phyloP scores from a whole-genome alignment of 805 yeast genomes.

The Candida yuanshanica region DNA sequence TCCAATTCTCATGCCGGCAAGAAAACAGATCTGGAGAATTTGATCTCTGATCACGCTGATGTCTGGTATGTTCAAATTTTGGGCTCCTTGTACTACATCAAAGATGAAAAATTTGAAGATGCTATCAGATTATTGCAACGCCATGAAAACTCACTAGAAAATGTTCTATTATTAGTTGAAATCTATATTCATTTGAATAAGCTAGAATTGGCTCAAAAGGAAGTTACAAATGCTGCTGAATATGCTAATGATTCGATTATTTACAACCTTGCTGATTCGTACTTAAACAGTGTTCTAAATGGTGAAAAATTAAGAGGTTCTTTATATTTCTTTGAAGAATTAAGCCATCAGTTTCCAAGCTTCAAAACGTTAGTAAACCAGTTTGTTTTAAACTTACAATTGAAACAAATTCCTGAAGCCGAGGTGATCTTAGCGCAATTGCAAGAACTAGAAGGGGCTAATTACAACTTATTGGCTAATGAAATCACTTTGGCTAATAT shows the following conservation, averaged over 20 bases:
- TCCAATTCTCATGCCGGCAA: not conserved
- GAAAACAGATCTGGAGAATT: not conserved
- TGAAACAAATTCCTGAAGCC: slow-evolving; percentile 80
- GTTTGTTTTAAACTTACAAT: slow-evolving; percentile 70
- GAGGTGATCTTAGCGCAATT: slow-evolving; percentile 51
- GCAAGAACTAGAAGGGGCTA: slow-evolving; percentile 33
- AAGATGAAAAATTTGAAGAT: slow-evolving; percentile 34
- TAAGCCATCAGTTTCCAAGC: slow-evolving; percentile 51
- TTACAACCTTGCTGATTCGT: slow-evolving; percentile 74
- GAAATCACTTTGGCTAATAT: slow-evolving; percentile 58
- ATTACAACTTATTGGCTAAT: slow-evolving; percentile 53
- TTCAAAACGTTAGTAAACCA: slow-evolving; percentile 53
- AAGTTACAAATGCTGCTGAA: slow-evolving; percentile 36
- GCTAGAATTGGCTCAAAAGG: slow-evolving; percentile 40
- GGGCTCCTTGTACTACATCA: slow-evolving; percentile 36
- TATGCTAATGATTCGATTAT: slow-evolving; percentile 69
- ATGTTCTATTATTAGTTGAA: slow-evolving; percentile 36
- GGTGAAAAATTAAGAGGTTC: slow-evolving; percentile 36
- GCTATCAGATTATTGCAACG: slow-evolving; percentile 35
- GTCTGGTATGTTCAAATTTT: slow-evolving; percentile 25
- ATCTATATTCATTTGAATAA: slow-evolving; percentile 36
- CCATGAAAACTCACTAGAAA: slow-evolving; percentile 36
- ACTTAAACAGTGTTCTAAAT: slow-evolving; percentile 43
- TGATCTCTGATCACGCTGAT: not conserved
- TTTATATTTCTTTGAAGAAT: slow-evolving; percentile 75